These are phyloP conservation scores for Fragaria vesca DNA, from an alignment of 306 rosid genomes.

Conservation along the genomic window DNA sequence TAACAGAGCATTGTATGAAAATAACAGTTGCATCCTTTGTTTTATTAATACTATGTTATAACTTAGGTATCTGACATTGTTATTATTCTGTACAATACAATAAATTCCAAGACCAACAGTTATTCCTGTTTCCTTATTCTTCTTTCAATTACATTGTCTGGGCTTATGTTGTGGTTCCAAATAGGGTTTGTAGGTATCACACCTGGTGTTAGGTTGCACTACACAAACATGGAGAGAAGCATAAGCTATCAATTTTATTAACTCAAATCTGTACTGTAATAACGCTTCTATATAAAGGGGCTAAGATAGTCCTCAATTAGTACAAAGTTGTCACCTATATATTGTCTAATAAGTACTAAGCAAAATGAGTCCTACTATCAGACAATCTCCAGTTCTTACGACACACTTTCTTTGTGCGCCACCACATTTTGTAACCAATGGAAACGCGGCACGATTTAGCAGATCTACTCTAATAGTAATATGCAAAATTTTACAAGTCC, in stretches of 20 bases:
- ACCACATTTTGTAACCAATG: neutral
- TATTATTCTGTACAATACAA: neutral
- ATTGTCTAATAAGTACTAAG: neutral
- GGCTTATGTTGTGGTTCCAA: neutral
- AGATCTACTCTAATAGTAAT: neutral
- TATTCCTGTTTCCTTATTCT: neutral
- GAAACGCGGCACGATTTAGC: neutral
- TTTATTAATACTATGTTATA: neutral
- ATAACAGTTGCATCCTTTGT: neutral
- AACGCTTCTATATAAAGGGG: neutral
- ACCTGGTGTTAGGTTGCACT: neutral
- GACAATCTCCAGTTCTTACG: neutral
- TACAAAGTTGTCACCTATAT: neutral
- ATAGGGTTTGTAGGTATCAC: neutral
- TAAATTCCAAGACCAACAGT: neutral
- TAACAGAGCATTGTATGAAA: neutral
- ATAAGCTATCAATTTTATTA: neutral
- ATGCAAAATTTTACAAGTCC: neutral
- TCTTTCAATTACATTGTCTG: neutral
- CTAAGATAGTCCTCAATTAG: neutral
- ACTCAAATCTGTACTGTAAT: neutral
- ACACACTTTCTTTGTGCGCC: neutral
- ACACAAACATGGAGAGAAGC: neutral
- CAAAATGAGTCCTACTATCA: neutral
- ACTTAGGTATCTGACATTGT: neutral